Conservation (phyloP, 768 basidiomycete species). For the Phylloporus sp. region DNA sequence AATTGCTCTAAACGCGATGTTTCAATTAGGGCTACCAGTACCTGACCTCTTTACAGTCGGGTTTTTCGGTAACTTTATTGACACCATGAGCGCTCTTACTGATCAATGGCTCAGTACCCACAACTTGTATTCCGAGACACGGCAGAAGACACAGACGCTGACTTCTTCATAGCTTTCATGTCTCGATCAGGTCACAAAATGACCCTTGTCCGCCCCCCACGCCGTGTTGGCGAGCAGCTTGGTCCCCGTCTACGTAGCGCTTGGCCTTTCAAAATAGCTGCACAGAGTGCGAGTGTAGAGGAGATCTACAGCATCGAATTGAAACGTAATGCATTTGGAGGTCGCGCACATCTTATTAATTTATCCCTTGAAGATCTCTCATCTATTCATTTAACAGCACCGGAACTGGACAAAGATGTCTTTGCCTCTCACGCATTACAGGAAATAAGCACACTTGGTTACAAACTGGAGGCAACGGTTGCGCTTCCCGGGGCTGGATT, state of each 20-base stretch:
- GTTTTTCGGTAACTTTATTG: conserved; percentile 42
- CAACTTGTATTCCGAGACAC: conserved; percentile 65
- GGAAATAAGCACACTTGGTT: conserved; percentile 53
- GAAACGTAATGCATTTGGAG: conserved; percentile 39
- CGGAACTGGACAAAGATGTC: conserved; percentile 46
- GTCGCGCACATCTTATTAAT: conserved; percentile 12
- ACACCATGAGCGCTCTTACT: conserved; percentile 11
- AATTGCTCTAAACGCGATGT: conserved; percentile 8
- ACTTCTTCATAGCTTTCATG: conserved; percentile 65
- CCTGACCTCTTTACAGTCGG: conserved; percentile 56
- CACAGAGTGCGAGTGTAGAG: conserved; percentile 44
- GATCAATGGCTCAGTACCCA: conserved; percentile 40
- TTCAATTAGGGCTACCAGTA: conserved; percentile 65
- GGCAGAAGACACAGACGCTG: conserved; percentile 42
- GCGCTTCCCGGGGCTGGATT: conserved; percentile 45
- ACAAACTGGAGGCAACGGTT: conserved; percentile 63
- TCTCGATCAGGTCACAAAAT: conserved; percentile 58
- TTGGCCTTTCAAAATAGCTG: conserved; percentile 41
- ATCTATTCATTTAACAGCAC: conserved; percentile 24
- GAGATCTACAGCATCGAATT: conserved; percentile 55
- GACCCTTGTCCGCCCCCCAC: conserved; percentile 40
- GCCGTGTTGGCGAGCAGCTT: conserved; percentile 35
- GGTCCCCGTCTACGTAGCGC: conserved; percentile 36
- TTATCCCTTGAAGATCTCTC: not conserved
- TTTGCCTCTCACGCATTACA: conserved; percentile 64